These are phyloP conservation scores for Penicillium coffeae DNA, from an alignment of 495 filamentous ascomycete species.

Conservation along the genomic window DNA sequence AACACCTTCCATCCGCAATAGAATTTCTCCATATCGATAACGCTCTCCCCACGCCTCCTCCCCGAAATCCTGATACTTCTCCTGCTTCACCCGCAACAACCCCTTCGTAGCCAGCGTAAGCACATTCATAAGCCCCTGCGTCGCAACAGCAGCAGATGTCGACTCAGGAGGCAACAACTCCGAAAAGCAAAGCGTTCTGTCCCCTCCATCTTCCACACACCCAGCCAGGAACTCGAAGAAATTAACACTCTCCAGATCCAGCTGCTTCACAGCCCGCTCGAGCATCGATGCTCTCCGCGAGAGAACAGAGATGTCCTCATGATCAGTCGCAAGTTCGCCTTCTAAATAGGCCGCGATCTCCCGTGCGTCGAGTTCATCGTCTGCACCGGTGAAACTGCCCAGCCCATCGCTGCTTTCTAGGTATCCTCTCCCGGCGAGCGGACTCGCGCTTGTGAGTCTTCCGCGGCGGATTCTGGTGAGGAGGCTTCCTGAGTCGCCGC, in stretches of 20 bases:
- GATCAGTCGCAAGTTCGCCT: slow-evolving; percentile 25
- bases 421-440: slow-evolving; percentile 54
- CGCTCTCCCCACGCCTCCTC: slow-evolving; percentile 14
- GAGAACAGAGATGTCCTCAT: slow-evolving; percentile 44
- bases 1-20: background rate
- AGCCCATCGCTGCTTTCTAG: slow-evolving; percentile 30
- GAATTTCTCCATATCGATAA: slow-evolving; percentile 34
- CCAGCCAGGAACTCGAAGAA: slow-evolving; percentile 57
- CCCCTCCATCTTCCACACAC: slow-evolving; percentile 1
- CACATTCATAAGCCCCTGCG: slow-evolving; percentile 70
- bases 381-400: slow-evolving; percentile 31
- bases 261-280: slow-evolving; percentile 42
- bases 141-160: slow-evolving; percentile 57
- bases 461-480: slow-evolving; percentile 27
- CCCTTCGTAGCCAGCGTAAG: slow-evolving; percentile 66
- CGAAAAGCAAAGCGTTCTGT: slow-evolving; percentile 47
- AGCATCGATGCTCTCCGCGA: slow-evolving; percentile 34
- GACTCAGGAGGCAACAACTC: slow-evolving; percentile 52
- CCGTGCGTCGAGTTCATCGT: slow-evolving; percentile 33
- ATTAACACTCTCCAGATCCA: slow-evolving; percentile 55
- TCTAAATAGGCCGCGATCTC: slow-evolving; percentile 40
- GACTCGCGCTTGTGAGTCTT: slow-evolving; percentile 57
- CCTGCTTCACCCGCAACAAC: slow-evolving; percentile 32
- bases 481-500: slow-evolving; percentile 27
- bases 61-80: slow-evolving; percentile 17